phyloP scores from a whole-genome alignment of 768 basidiomycete genomes.

The Cubamyces lactineus region DNA sequence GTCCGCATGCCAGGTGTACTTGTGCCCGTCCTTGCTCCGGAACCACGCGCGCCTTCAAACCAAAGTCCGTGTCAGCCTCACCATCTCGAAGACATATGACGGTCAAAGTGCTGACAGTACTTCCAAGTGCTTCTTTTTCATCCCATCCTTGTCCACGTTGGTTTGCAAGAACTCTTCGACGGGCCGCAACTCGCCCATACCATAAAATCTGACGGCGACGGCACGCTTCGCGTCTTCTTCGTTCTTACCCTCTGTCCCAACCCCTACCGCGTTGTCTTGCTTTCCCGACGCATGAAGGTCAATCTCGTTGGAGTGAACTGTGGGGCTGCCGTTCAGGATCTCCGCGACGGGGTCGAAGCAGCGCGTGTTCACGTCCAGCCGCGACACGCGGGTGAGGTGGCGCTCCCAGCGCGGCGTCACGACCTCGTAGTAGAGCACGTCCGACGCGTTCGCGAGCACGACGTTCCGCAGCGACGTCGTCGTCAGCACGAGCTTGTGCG shows the following conservation, averaged over 20 bases:
- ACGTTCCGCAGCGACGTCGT: constrained; percentile 43
- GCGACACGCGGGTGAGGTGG: constrained; percentile 38
- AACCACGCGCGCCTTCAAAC: constrained; percentile 29
- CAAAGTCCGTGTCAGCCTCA: constrained; percentile 7
- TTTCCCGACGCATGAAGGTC: not conserved
- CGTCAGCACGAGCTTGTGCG: constrained; percentile 39
- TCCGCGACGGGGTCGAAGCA: constrained; percentile 38
- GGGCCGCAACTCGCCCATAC: constrained; percentile 30
- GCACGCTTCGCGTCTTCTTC: constrained; percentile 33
- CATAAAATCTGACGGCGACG: constrained; percentile 36
- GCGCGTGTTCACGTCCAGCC: constrained; percentile 36
- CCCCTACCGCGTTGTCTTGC: constrained; percentile 16
- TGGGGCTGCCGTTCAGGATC: constrained; percentile 35
- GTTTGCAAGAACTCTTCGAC: constrained; percentile 37
- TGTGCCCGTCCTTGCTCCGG: constrained; percentile 33
- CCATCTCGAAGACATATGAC: constrained; percentile 10
- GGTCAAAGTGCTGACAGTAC: constrained; percentile 12
- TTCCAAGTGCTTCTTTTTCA: constrained; percentile 12
- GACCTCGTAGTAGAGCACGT: constrained; percentile 45
- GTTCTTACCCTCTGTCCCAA: constrained; percentile 26
- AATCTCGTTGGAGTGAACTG: not conserved
- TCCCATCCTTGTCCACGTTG: not conserved
- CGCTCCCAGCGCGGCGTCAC: constrained; percentile 44
- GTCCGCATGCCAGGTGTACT: constrained; percentile 34
- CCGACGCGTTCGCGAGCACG: constrained; percentile 41